Conservation (phyloP, 2,329 filamentous ascomycete genomes). For the Verticillium isaacii region DNA sequence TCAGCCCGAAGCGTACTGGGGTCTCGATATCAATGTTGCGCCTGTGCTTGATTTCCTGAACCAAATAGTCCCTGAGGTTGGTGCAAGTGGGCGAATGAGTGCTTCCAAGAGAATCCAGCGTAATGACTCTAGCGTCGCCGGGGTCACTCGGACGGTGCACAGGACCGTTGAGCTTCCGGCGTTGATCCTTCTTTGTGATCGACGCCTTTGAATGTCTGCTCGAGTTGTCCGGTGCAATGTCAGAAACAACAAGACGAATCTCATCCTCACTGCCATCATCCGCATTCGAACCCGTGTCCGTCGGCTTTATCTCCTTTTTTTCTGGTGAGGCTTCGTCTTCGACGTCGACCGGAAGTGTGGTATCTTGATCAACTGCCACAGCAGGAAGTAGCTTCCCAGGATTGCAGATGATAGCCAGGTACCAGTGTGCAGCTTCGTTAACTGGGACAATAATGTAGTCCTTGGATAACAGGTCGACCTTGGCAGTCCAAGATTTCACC, state of each 20-base stretch:
- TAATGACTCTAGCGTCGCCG: slow-evolving; percentile 68
- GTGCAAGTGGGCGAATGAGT: slow-evolving; percentile 59
- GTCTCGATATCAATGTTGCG: slow-evolving; percentile 35
- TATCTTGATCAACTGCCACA: slow-evolving; percentile 3
- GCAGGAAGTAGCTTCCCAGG: slow-evolving; percentile 55
- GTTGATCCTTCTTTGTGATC: not conserved
- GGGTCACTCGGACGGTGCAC: slow-evolving; percentile 27
- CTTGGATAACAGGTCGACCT: slow-evolving; percentile 76
- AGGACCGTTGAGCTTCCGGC: not conserved
- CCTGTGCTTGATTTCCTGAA: slow-evolving; percentile 65
- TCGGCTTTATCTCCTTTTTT: not conserved
- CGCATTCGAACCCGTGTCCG: not conserved
- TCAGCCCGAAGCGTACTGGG: slow-evolving; percentile 46
- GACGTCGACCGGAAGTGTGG: slow-evolving; percentile 6
- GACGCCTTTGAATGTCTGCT: not conserved
- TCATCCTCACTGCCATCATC: not conserved
- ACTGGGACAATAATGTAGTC: slow-evolving; percentile 92
- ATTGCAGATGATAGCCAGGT: slow-evolving; percentile 92
- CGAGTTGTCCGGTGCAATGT: not conserved
- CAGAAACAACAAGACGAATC: not conserved
- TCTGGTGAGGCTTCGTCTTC: not conserved
- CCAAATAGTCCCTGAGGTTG: slow-evolving; percentile 71
- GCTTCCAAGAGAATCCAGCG: slow-evolving; percentile 77
- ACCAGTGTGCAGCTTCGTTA: slow-evolving; percentile 87
- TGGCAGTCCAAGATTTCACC: slow-evolving; percentile 83